These are phyloP conservation scores for Penicillium palitans DNA, from an alignment of 2,329 filamentous ascomycete species.

Conservation along the genomic window DNA sequence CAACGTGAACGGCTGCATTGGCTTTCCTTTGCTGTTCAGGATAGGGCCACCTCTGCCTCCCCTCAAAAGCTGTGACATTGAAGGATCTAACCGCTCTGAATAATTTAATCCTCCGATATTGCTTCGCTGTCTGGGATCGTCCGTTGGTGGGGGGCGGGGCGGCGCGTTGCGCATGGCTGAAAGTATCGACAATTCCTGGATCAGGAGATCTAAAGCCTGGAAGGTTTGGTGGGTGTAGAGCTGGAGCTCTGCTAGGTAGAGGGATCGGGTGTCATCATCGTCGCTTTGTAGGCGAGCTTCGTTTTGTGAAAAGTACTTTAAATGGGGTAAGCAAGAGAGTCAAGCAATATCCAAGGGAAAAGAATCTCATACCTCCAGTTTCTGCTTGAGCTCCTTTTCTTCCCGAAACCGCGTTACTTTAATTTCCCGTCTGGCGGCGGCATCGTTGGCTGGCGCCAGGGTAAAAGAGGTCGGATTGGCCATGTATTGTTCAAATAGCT, in stretches of 20 bases:
- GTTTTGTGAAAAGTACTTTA: slow-evolving; percentile 60
- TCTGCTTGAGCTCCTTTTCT: slow-evolving; percentile 81
- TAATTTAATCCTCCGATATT: slow-evolving; percentile 58
- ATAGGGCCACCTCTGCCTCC: slow-evolving; percentile 65
- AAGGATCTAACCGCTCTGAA: slow-evolving; percentile 72
- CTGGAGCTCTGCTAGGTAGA: slow-evolving; percentile 73
- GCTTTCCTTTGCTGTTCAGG: slow-evolving; percentile 75
- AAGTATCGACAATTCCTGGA: slow-evolving; percentile 80
- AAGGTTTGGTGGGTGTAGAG: slow-evolving; percentile 78
- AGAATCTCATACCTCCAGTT: slow-evolving; percentile 63
- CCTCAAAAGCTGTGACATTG: slow-evolving; percentile 53
- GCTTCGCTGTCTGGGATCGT: slow-evolving; percentile 46
- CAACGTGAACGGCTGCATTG: slow-evolving; percentile 86
- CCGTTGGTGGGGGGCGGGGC: slow-evolving; percentile 34
- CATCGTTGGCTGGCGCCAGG: slow-evolving; percentile 65
- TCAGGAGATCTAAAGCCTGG: slow-evolving; percentile 81
- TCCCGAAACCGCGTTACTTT: slow-evolving; percentile 85
- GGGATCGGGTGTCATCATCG: slow-evolving; percentile 76
- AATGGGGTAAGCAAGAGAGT: slow-evolving; percentile 35
- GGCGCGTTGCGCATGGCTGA: slow-evolving; percentile 63
- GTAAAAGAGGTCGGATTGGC: slow-evolving; percentile 73
- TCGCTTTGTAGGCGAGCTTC: slow-evolving; percentile 67
- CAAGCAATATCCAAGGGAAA: slow-evolving; percentile 15
- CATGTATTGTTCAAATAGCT: slow-evolving; percentile 70
- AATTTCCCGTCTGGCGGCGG: slow-evolving; percentile 69